These are phyloP conservation scores for Schoenoplectus tabernaemontani DNA, from an alignment of 202 grass and related monocot genomes.

Conservation along the genomic window DNA sequence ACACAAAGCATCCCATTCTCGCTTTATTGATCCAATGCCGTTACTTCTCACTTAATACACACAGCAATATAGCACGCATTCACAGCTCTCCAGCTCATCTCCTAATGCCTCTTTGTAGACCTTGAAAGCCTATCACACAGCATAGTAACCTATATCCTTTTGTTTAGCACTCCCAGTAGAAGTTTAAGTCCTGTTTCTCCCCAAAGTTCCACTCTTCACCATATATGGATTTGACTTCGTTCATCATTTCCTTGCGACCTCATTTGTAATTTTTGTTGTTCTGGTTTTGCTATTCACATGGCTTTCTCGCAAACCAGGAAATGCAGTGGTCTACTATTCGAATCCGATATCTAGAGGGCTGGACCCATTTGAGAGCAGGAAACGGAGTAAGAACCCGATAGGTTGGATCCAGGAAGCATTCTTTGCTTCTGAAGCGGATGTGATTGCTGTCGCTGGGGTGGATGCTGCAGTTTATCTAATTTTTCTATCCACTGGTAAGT, in stretches of 20 bases:
- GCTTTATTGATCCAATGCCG: slow-evolving; percentile 8
- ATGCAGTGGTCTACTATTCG: slow-evolving; percentile 84
- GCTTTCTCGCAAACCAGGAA: slow-evolving; percentile 66
- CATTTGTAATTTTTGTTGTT: slow-evolving; percentile 61
- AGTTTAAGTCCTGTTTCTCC: no score
- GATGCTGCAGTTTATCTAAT: slow-evolving; percentile 88
- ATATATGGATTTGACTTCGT: slow-evolving; percentile 78
- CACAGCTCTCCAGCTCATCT: no score
- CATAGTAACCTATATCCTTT: no score
- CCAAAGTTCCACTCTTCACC: no score
- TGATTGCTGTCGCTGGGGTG: slow-evolving; percentile 55
- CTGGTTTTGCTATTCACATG: slow-evolving; percentile 62
- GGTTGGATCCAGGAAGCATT: slow-evolving; percentile 60
- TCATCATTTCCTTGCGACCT: slow-evolving; percentile 71
- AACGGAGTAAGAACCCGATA: slow-evolving; percentile 42
- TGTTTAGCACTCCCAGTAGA: no score
- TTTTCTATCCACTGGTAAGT: slow-evolving; percentile 69
- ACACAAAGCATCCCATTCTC: slow-evolving; percentile 29
- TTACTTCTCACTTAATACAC: slow-evolving; percentile 14
- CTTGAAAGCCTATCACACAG: no score
- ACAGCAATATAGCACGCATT: no score
- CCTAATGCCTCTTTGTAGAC: no score
- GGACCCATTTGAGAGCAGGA: slow-evolving; percentile 48
- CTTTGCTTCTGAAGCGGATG: slow-evolving; percentile 44
- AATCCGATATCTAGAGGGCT: slow-evolving; percentile 54